Evolutionary conservation across 345 rosid genomes (phyloP), one percentile per base, ranked within the genome.

Genomic region (Melastoma malabathricum): DNA sequence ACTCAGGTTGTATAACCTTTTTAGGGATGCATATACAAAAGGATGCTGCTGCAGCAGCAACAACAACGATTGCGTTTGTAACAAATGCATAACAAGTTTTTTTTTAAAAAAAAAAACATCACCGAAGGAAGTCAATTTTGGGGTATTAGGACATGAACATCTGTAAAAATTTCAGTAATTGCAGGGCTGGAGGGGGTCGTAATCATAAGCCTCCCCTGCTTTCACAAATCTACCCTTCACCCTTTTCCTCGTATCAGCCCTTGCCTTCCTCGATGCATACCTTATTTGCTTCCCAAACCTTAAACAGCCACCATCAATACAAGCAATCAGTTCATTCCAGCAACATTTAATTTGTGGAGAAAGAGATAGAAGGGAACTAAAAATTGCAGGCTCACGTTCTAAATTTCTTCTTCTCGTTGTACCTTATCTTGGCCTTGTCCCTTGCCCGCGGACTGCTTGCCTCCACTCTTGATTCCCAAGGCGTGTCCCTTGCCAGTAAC

Each of bases 151-250:
- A 22, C 4, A 22, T 2, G 25, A 22, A 22, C 2, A 22, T 22
- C 2, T 4, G 25, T 22, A 22, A 34, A 34, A 34, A 34, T 34
- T 34, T 69, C 66, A 69, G 55, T 56, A 64, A 50, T 72, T 62
- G 29, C 65, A 46, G 12, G 69, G 59, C 15, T 10, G 38, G 51
- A 73, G 70, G 62, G 93, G 93, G 44, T 85, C 89, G 62, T 75
- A 76, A 48, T 83, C 97, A 62, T 80, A 77, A 13, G 65, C 68
- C 64, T 89, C 97, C 13, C 94, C 89, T 4, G 89, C 84, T 73
- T 89, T 86, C 59, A 89, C 95, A 66, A 89, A 89, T 72, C 95
- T 76, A 22, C 95, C 97, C 66, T 89, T 89, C 59, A 81, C 97
- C 12, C 95, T 72, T 61, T 81, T 89, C 65, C 97, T 83, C 8